A percentile compares a stretch with the other conserved stretches of the same genome.
phyloP scores from a whole-genome alignment of 345 rosid species.

The Eutrema yunnanense region DNA sequence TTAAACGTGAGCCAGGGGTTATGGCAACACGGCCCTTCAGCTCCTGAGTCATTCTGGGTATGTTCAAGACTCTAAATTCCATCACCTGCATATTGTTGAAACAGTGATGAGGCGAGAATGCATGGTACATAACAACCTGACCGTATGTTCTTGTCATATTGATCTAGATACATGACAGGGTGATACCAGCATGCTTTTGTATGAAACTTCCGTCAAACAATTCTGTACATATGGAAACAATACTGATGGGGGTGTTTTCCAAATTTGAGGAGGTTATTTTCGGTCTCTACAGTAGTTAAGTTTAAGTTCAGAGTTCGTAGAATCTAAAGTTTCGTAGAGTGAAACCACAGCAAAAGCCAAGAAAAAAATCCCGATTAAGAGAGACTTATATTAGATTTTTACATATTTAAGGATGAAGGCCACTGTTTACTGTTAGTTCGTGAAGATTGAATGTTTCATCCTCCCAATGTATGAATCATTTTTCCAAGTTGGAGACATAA shows the following conservation, averaged over 20 bases:
- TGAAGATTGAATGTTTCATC: neutral
- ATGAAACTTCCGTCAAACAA: neutral
- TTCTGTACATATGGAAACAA: neutral
- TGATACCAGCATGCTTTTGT: neutral
- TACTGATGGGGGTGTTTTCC: neutral
- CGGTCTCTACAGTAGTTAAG: neutral
- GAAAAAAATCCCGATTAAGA: neutral
- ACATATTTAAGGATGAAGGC: neutral
- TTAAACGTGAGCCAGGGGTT: conserved; percentile 71
- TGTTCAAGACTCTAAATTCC: conserved; percentile 60
- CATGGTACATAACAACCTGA: neutral
- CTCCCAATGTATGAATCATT: neutral
- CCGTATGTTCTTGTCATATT: neutral
- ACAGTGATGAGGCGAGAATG: neutral
- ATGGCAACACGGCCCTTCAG: conserved; percentile 65
- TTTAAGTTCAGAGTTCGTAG: neutral
- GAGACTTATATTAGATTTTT: neutral
- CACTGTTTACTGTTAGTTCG: neutral
- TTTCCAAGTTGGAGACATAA: neutral
- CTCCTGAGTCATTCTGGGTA: conserved; percentile 50
- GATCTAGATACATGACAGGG: neutral
- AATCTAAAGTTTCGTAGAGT: neutral
- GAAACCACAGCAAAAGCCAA: neutral
- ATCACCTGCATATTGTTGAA: conserved; percentile 52
- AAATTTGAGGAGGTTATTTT: neutral